Evolutionary conservation across 345 rosid species (phyloP).

Genomic region (Nephelium lappaceum): DNA sequence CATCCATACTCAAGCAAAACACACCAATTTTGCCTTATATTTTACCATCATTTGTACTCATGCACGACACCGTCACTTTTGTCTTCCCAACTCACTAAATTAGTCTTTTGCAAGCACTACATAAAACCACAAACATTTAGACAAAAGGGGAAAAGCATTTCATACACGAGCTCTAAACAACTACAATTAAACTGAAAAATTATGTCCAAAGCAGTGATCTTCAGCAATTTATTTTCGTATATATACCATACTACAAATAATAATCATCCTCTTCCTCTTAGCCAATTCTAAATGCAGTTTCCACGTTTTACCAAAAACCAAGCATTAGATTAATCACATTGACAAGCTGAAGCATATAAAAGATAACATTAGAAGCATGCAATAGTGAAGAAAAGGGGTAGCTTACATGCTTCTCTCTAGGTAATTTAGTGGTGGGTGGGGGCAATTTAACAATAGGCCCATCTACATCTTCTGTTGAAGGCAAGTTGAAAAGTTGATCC

Average conservation of each 20-base stretch:
- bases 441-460: conserved; percentile 88
- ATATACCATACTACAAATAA: not conserved
- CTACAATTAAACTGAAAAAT: not conserved
- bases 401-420: conserved; percentile 68
- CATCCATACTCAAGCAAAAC: no score
- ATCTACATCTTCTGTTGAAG: conserved; percentile 73
- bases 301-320: not conserved
- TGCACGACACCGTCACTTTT: not conserved
- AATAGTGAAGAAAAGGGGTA: not conserved
- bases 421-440: conserved; percentile 68
- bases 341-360: not conserved
- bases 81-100: not conserved
- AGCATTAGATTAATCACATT: not conserved
- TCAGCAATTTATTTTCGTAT: no score
- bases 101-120: not conserved
- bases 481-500: conserved; percentile 63
- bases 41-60: not conserved
- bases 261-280: not conserved
- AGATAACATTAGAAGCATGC: not conserved
- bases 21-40: no score
- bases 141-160: not conserved
- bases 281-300: not conserved
- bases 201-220: no score
- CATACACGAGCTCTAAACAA: not conserved
- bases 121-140: not conserved